Base-by-base conservation (phyloP, 1,139 yeast species). In the Lodderomyces beijingensis region DNA sequence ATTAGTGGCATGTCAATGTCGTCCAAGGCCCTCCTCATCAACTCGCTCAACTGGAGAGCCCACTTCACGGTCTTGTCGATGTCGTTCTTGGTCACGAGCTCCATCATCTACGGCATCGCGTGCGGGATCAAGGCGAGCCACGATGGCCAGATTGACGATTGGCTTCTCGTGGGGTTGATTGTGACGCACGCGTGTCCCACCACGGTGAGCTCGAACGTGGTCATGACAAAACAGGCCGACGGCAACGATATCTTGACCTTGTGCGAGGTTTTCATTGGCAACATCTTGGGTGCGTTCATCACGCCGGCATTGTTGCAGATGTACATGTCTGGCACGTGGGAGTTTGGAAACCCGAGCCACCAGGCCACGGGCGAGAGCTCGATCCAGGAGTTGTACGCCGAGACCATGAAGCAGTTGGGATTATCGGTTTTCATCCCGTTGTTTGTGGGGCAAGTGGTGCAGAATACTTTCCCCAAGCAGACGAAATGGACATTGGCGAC, bases 161-260 rank as follows among this genome's bases (percentile, higher is more conserved):
- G 91, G 84, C 66, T 86, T 43, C 62, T 87, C 28, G 84, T 75
- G 36, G 96, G 96, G 1, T 58, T 87, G 43, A 74, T 88, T 23
- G 82, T 86, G 29, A 83, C 94, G 2, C 85, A 85, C 30, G 74
- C 91, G 4, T 85, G 94, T 54, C 96, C 96, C 25, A 88, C 96
- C 10, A 87, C 96, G 0, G 94, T 87, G 13, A 78, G 91, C 0
- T 87, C 89, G 4, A 87, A 87, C 53, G 95, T 87, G 30, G 89
- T 87, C 17, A 86, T 87, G 95, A 87, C 96, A n/a, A 73, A 74
- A 34, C 70, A 69, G 37, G 89, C 94, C 0, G 79, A 80, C 45
- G 95, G 95, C 5, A 85, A 86, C 53, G 89, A 78, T 41, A 62
- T 84, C 16, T 61, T 87, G 36, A 81, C 95, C 15, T 62, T 86